These are phyloP conservation scores for Aspergillus caelatus DNA, from an alignment of 2,329 filamentous ascomycete species.

Conservation along the genomic window DNA sequence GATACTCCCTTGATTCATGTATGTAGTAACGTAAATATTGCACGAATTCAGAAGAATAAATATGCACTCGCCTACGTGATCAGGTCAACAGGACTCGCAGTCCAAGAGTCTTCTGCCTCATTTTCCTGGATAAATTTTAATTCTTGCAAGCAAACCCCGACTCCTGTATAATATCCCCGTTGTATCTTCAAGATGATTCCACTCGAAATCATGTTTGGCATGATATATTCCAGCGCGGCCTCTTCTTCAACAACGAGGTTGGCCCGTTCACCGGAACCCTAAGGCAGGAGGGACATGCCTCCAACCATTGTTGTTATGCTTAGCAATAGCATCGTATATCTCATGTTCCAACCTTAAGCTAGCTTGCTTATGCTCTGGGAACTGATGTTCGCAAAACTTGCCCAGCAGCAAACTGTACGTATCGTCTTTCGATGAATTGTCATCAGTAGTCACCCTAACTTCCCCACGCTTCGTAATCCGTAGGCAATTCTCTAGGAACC, in stretches of 20 bases:
- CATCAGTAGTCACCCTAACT: not conserved
- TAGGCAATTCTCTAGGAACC: no score
- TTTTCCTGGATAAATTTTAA: no score
- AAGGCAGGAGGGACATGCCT: not conserved
- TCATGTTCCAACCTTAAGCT: not conserved
- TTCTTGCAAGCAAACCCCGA: no score
- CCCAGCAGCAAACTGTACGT: not conserved
- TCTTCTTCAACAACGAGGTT: no score
- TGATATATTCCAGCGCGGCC: no score
- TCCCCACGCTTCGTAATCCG: no score
- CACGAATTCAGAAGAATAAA: not conserved
- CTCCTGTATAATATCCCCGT: no score
- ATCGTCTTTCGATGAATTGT: not conserved
- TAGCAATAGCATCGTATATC: not conserved
- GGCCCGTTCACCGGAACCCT: not conserved
- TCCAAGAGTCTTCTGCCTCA: no score
- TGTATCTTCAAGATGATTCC: no score
- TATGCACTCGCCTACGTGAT: not conserved
- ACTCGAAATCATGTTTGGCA: no score
- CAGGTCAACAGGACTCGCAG: no score
- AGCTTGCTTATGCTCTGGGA: not conserved
- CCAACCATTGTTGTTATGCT: not conserved
- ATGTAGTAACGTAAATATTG: constrained; percentile 2
- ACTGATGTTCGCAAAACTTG: not conserved
- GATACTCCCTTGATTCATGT: constrained; percentile 2